Evolutionary conservation across 352 stramenopile genomes (phyloP), one percentile per base, ranked within the genome.

Genomic region (Pythium apleroticum): DNA sequence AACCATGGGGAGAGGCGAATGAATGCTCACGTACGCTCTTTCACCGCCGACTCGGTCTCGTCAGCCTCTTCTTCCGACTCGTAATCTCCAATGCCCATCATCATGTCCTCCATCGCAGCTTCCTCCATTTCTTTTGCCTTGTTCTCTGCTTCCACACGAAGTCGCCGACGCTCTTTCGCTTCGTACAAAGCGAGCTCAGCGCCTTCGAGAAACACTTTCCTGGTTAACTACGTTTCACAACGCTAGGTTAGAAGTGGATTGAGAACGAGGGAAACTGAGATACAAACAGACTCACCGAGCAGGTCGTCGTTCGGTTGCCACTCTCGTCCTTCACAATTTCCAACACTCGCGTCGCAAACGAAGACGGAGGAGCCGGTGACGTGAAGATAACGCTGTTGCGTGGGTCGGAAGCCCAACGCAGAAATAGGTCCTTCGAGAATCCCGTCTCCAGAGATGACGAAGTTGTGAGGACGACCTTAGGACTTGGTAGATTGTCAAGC

Each of bases 11-110:
- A n/a, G n/a, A n/a, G n/a, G n/a, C n/a, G n/a, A n/a, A n/a, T n/a
- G n/a, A n/a, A n/a, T n/a, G n/a, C n/a, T n/a, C 49, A 64, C 68
- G 30, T 53, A 90, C 77, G 75, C 76, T 91, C 79, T 78, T 91
- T 86, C 43, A 74, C 70, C 24, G 43, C 35, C 19, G 53, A 14
- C 53, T 67, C 66, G 19, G 61, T 55, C 3, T 75, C 68, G 60
- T 78, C 71, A 27, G 53, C 58, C 22, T 93, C 82, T 67, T 95
- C 88, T 60, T 96, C 88, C 10, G 81, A 92, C 64, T 96, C 88
- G 56, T 93, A 96, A 72, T 96, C 88, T 72, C 91, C 88, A 37
- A 96, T 94, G 27, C 83, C 85, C 82, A 95, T 91, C 86, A 96
- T 95, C 85, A 96, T 95, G 64, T 96, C 88, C 65, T 96, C 86